Conservation (phyloP, 257 asterid species). For the Jacaranda mimosifolia region DNA sequence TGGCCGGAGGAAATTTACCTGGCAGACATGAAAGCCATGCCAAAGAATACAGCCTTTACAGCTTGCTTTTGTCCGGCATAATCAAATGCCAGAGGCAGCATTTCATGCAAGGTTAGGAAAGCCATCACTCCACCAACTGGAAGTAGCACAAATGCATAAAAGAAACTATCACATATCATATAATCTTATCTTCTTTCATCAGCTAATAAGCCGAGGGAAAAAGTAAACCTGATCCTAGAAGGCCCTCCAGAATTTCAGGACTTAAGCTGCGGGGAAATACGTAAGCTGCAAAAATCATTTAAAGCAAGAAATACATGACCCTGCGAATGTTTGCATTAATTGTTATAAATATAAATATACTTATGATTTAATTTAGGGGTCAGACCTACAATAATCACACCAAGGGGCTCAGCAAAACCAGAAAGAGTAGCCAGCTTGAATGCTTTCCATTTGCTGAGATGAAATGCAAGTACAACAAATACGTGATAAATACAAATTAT, state of each 20-base stretch:
- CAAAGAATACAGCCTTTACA: constrained; percentile 59
- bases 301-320: constrained; percentile 25
- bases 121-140: constrained; percentile 50
- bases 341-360: not conserved
- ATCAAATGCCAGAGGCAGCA: constrained; percentile 85
- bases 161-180: constrained; percentile 1
- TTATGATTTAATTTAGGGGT: constrained; percentile 26
- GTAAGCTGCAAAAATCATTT: constrained; percentile 69
- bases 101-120: constrained; percentile 83
- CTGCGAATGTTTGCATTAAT: not conserved
- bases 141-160: constrained; percentile 23
- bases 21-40: constrained; percentile 68
- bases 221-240: constrained; percentile 82
- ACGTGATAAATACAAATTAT: not conserved
- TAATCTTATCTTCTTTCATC: constrained; percentile 6
- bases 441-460: constrained; percentile 97
- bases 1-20: constrained; percentile 42
- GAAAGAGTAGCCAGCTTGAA: constrained; percentile 97
- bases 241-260: constrained; percentile 95
- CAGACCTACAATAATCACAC: constrained; percentile 95
- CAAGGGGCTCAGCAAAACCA: constrained; percentile 97
- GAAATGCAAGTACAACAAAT: constrained; percentile 32
- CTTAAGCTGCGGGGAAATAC: constrained; percentile 86
- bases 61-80: constrained; percentile 82
- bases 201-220: not conserved